Percentiles rank a stretch among this genome's conserved stretches.
Conservation (phyloP, 2,329 filamentous ascomycete genomes). For the Ceratocystis colombiana region DNA sequence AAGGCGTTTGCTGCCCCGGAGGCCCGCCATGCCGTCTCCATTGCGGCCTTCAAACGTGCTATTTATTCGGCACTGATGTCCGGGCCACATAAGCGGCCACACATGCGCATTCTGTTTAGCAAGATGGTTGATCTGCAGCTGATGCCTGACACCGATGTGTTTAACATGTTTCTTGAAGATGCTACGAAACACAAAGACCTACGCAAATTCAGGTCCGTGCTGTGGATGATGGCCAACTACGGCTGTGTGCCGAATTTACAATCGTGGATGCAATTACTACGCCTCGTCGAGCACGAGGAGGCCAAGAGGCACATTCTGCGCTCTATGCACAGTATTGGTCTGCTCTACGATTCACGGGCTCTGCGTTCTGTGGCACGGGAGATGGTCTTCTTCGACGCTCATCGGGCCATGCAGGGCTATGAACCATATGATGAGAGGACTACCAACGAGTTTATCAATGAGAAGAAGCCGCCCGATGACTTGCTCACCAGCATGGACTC, state of each 20-base stretch:
- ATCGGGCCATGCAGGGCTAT: constrained; percentile 35
- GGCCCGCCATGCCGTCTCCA: constrained; percentile 33
- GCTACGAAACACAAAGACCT: constrained; percentile 36
- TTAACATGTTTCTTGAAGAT: constrained; percentile 40
- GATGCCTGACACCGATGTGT: constrained; percentile 39
- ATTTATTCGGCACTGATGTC: constrained; percentile 35
- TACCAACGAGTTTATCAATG: neutral
- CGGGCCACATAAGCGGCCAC: constrained; percentile 29
- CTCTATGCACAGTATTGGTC: constrained; percentile 39
- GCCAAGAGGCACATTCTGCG: constrained; percentile 39
- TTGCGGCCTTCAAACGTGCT: constrained; percentile 37
- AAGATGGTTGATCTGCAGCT: constrained; percentile 34
- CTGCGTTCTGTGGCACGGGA: constrained; percentile 35
- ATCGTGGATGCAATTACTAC: constrained; percentile 43
- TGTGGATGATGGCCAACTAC: constrained; percentile 36
- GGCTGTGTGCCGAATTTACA: constrained; percentile 36
- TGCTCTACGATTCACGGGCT: constrained; percentile 35
- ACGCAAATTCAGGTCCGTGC: constrained; percentile 35
- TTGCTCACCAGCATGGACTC: neutral
- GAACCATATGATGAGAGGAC: neutral
- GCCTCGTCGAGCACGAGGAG: constrained; percentile 51
- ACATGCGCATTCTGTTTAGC: constrained; percentile 33
- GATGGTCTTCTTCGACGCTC: constrained; percentile 38
- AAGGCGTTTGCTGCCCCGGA: constrained; percentile 34
- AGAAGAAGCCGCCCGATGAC: constrained; percentile 7